phyloP scores from a whole-genome alignment of 306 rosid species.

The Carpinus fangiana region DNA sequence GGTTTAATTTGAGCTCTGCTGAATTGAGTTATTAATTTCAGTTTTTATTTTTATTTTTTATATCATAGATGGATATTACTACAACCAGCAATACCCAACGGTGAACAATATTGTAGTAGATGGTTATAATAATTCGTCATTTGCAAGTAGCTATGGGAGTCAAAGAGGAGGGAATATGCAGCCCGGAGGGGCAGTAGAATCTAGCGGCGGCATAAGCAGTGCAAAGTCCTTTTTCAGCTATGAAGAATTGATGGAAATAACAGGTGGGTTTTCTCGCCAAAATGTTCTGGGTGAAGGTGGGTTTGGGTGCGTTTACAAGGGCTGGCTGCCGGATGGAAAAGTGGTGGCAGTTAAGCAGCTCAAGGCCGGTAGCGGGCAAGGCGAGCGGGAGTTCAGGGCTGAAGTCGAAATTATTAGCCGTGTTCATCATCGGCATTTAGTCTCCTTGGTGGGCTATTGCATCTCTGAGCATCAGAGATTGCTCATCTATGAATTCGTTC shows the following conservation, averaged over 20 bases:
- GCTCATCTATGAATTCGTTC: slow-evolving; percentile 86
- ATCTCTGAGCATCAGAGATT: slow-evolving; percentile 63
- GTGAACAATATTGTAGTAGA: slow-evolving; percentile 32
- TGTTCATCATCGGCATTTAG: slow-evolving; percentile 87
- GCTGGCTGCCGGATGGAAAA: slow-evolving; percentile 66
- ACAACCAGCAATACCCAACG: slow-evolving; percentile 37
- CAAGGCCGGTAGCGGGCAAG: slow-evolving; percentile 92
- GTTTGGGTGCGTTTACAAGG: slow-evolving; percentile 83
- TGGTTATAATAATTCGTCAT: slow-evolving; percentile 32
- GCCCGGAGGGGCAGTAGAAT: slow-evolving; percentile 38
- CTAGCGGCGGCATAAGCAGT: slow-evolving; percentile 26
- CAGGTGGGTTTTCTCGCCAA: slow-evolving; percentile 60
- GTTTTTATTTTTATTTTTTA: slow-evolving; percentile 25
- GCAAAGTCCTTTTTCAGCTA: slow-evolving; percentile 56
- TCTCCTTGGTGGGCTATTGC: slow-evolving; percentile 85
- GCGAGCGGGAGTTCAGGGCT: slow-evolving; percentile 86
- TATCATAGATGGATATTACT: slow-evolving; percentile 55
- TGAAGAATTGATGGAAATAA: slow-evolving; percentile 64
- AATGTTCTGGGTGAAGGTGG: slow-evolving; percentile 90
- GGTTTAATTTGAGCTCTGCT: neutral
- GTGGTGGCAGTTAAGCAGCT: slow-evolving; percentile 79
- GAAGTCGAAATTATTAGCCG: slow-evolving; percentile 91
- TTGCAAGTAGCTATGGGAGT: slow-evolving; percentile 35
- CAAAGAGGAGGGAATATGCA: slow-evolving; percentile 35
- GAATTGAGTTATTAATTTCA: slow-evolving; percentile 12